Base-by-base conservation (phyloP, 805 yeast genomes). In the Cyberlindnera mississippiensis region DNA sequence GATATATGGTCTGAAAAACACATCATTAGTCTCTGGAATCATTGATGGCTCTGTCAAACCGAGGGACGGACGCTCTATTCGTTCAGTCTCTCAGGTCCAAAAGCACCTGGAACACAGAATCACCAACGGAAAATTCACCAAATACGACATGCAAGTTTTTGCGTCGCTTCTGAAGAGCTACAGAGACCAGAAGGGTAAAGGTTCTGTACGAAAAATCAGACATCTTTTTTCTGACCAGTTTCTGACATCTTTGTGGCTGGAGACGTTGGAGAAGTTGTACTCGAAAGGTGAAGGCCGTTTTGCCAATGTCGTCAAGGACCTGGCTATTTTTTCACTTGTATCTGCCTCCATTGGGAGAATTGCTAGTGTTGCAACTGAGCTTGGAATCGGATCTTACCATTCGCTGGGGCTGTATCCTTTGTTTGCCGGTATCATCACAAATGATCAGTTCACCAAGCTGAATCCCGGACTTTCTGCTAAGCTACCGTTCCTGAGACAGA, bases 191-290 rank as follows among this genome's bases (percentile, higher is more conserved):
- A 6, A 24, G 14, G 12, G n/a, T 5, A 16, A 27, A 19, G 6
- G 36, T 6, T n/a, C 24, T 24, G n/a, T n/a, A n/a, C n/a, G n/a
- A n/a, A n/a, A n/a, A n/a, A n/a, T n/a, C n/a, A n/a, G n/a, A n/a
- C n/a, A n/a, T 4, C 58, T 55, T 2, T 80, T 83, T 58, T 71
- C 78, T 2, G 82, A 76, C 42, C 55, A 52, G 16, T 85, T 83
- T 59, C 76, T 82, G 2, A 66, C 66, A 16, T 52, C 63, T 1
- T 62, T 67, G 10, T 84, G 89, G 89, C 59, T 81, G 14, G 81
- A 77, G 49, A 57, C 61, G 12, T 53, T 85, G 33, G 91, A 84
- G 51, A 67, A 64, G 29, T 57, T 78, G 40, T 83, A 78, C 61
- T 71, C 72, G 9, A 73, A 71, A 40, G 88, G 86, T 5, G 64